Percentiles rank a stretch among this genome's conserved stretches.
Evolutionary conservation across 2,329 filamentous ascomycete species (phyloP).

Genomic region (Tolypocladium cylindrosporum): DNA sequence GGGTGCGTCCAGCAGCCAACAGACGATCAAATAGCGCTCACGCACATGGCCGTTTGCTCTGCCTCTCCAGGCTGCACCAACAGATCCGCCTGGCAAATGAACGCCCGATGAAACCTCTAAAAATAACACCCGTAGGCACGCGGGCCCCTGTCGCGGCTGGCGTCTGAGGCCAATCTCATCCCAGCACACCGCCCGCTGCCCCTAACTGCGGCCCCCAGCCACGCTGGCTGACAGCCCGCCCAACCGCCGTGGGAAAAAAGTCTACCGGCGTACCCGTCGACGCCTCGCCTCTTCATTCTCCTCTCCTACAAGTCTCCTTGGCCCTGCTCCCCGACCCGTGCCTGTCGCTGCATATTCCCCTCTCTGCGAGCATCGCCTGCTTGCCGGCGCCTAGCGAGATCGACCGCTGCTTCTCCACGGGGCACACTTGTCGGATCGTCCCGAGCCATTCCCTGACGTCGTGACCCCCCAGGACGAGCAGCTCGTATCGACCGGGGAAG

Average conservation of each 20-base stretch:
- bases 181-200: no score
- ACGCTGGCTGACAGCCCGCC: neutral
- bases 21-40: no score
- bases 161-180: no score
- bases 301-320: neutral
- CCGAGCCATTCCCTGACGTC: neutral
- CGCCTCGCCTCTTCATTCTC: neutral
- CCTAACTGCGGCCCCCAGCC: neutral
- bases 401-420: neutral
- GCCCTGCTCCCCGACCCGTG: neutral
- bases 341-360: no score
- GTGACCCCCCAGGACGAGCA: neutral
- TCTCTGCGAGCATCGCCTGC: neutral
- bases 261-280: neutral
- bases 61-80: no score
- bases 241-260: neutral
- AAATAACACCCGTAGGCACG: neutral
- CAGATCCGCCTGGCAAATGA: neutral
- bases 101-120: neutral
- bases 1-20: no score
- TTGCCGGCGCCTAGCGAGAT: neutral
- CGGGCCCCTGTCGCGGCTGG: no score
- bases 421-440: neutral
- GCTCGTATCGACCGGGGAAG: neutral
- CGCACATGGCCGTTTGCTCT: no score